Base-by-base conservation (phyloP, 2,329 filamentous ascomycete species). In the Xylariaceae sp. region DNA sequence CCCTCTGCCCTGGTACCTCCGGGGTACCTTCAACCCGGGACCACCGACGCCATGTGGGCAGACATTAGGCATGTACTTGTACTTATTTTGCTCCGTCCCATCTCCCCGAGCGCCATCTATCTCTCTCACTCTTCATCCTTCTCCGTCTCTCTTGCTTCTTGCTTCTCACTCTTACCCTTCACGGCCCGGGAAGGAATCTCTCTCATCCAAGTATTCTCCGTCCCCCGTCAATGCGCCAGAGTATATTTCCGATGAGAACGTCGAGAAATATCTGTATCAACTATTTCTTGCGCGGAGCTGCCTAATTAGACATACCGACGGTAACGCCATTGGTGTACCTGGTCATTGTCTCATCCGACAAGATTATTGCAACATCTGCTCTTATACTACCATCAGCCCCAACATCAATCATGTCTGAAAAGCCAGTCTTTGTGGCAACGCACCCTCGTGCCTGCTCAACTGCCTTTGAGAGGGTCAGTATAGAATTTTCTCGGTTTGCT, bases 391-490 rank as follows among this genome's bases (percentile, higher is more conserved):
- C 17, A 26, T 27, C 19, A 19, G 22, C 29, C 40, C 24, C 30
- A 42, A 28, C 32, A 24, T 32, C 19, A 50, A 68, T 45, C 46
- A 89, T 88, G 83, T 78, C 81, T 48, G 72, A 65, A 58, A 92
- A 80, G 56, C 83, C 85, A 24, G 85, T 96, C 59, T 96, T 96
- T 59, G 80, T 92, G 53, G 87, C 82, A 37, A 96, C 92, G 51
- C 90, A 96, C 63, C 92, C 92, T 22, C 75, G 92, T 61, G 87
- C 90, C 45, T 95, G 89, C 68, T 95, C 89, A 37, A 96, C 92
- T 31, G 92, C 92, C 19, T 98, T 96, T 65, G 92, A 98, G 69
- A 74, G 90, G 61, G 90, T 93, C 70, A 55, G 72, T 64, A 36
- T 8, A 35, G 9, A n/a, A n/a, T 15, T 8, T 23, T 12, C 8